phyloP scores from a whole-genome alignment of 805 yeast genomes.

The Diddensiella caesifluorescens region DNA sequence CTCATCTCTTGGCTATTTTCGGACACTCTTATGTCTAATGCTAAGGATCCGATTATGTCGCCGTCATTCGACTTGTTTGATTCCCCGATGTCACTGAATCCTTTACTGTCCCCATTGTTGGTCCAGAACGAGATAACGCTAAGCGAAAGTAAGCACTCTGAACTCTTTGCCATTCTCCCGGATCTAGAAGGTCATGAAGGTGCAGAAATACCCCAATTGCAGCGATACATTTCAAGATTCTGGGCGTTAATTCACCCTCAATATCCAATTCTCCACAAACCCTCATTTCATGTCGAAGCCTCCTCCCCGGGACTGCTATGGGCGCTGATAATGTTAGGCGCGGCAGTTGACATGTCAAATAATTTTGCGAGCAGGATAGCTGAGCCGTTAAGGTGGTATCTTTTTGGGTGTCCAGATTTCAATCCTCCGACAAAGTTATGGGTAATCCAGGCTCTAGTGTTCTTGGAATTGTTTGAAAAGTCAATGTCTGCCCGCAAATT shows the following conservation, averaged over 20 bases:
- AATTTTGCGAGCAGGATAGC: constrained; percentile 44
- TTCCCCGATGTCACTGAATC: too few relatives aligned
- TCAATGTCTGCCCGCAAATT: constrained; percentile 57
- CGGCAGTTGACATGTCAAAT: constrained; percentile 21
- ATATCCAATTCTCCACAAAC: constrained; percentile 53
- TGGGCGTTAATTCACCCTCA: constrained; percentile 59
- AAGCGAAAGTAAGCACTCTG: not conserved
- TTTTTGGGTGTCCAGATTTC: constrained; percentile 67
- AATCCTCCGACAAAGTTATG: constrained; percentile 71
- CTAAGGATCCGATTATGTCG: too few relatives aligned
- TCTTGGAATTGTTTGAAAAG: constrained; percentile 75
- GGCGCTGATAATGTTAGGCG: constrained; percentile 54
- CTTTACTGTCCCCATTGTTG: not conserved
- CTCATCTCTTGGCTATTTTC: too few relatives aligned
- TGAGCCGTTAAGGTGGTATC: constrained; percentile 58
- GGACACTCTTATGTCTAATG: too few relatives aligned
- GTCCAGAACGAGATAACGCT: not conserved
- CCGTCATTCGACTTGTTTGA: too few relatives aligned
- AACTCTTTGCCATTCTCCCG: not conserved
- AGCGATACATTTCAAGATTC: constrained; percentile 34
- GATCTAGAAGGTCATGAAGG: constrained; percentile 1
- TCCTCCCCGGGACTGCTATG: constrained; percentile 47
- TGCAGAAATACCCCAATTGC: not conserved
- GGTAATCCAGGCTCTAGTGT: constrained; percentile 65
- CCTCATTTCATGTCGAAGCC: constrained; percentile 46